Percentiles rank a stretch among this genome's conserved stretches.
phyloP scores from a whole-genome alignment of 768 basidiomycete genomes.

The Albatrellus ellisii region DNA sequence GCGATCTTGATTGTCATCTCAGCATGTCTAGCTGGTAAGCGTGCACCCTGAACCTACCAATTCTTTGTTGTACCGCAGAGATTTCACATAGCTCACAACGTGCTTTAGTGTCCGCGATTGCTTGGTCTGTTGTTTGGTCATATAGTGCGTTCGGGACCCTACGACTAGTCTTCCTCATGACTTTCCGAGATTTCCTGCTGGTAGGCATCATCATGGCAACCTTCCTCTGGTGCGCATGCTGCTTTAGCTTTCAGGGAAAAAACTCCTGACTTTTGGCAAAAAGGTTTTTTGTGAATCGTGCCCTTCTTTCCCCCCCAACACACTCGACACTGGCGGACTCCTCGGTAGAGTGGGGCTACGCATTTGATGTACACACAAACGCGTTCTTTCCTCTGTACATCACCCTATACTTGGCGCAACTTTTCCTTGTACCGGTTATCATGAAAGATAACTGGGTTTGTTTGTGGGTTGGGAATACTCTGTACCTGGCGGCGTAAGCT shows the following conservation, averaged over 20 bases:
- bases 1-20: constrained; percentile 84
- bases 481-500: constrained; percentile 76
- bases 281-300: constrained; percentile 61
- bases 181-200: constrained; percentile 79
- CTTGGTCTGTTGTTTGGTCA: constrained; percentile 81
- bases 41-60: background rate
- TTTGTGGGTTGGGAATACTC: constrained; percentile 82
- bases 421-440: constrained; percentile 75
- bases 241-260: background rate
- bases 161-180: constrained; percentile 64
- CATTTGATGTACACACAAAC: constrained; percentile 94
- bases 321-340: constrained; percentile 61
- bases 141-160: constrained; percentile 43
- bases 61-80: background rate
- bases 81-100: background rate
- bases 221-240: constrained; percentile 47
- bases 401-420: constrained; percentile 78
- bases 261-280: constrained; percentile 10
- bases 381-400: constrained; percentile 93
- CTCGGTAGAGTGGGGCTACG: constrained; percentile 83
- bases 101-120: constrained; percentile 56
- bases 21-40: constrained; percentile 61
- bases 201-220: constrained; percentile 66
- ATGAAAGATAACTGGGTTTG: constrained; percentile 88
- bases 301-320: constrained; percentile 58